Evolutionary conservation across 331 rosid genomes (phyloP).

Genomic region (Dryas integrifolia): DNA sequence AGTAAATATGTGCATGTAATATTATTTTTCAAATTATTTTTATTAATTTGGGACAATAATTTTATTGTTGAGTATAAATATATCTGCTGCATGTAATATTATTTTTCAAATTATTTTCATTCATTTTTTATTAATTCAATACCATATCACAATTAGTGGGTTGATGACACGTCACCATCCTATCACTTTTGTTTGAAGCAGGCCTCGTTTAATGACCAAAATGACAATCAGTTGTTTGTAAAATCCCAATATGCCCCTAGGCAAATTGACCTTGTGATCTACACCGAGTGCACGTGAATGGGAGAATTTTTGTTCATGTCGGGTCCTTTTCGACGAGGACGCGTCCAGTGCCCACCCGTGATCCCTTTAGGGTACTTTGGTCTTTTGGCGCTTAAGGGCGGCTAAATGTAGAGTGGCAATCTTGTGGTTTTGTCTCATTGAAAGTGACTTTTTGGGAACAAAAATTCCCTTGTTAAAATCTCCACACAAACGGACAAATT

Average conservation of each 20-base stretch:
- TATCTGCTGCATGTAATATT: too few relatives aligned
- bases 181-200: background rate
- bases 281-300: constrained; percentile 41
- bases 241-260: constrained; percentile 20
- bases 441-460: constrained; percentile 32
- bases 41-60: too few relatives aligned
- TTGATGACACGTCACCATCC: constrained; percentile 11
- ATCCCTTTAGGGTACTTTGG: constrained; percentile 31
- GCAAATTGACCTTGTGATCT: constrained; percentile 1
- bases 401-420: constrained; percentile 36
- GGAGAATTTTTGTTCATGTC: constrained; percentile 42
- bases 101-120: too few relatives aligned
- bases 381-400: constrained; percentile 24
- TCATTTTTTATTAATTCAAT: background rate
- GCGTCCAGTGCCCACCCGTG: constrained; percentile 46
- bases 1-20: too few relatives aligned
- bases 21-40: too few relatives aligned
- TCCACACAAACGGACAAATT: constrained; percentile 48
- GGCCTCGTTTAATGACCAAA: background rate
- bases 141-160: background rate
- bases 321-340: constrained; percentile 53
- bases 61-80: too few relatives aligned
- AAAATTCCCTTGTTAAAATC: constrained; percentile 27
- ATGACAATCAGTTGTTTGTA: background rate
- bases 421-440: constrained; percentile 23